Evolutionary conservation across 192 early-diverging fungal species (phyloP), one percentile per base, ranked within the genome.

Genomic region (Coemansia sp.): DNA sequence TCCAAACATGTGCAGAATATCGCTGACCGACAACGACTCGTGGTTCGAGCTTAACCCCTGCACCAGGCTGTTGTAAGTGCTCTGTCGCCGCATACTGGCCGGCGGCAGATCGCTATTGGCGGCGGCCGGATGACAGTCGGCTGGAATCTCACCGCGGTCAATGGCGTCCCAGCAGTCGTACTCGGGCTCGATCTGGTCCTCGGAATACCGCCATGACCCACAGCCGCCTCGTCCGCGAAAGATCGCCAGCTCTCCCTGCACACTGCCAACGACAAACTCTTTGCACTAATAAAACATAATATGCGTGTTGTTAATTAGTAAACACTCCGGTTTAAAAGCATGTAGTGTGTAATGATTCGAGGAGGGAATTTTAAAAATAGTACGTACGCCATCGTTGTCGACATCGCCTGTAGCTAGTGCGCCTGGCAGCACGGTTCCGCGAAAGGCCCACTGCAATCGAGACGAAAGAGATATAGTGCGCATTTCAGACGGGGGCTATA

Each of bases 131-230:
- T 20, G 11, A 14, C 27, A 24, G 6, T 77, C 65, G 4, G 49
- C 4, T 11, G 79, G 70, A n/a, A 76, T 49, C 64, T 82, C 73
- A 2, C 74, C 79, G 40, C 67, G 70, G 59, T 60, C 70, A 0
- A 82, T 74, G 2, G 70, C 79, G 29, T 82, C 79, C 79, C 79
- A 82, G 71, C 79, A 82, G 62, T 82, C 79, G 35, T 66, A 82
- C 58, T 82, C 79, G 6, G 79, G 79, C 66, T 82, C 74, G 6
- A 73, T 71, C 62, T 82, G 79, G 35, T 64, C 71, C 43, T 82
- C 79, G 14, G 79, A 82, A 38, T 70, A 36, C 45, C 57, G 63
- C 79, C 79, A 82, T 12, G 71, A 57, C 19, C 81, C 81, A 47
- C 81, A 77, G 38, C 81, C 81, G 7, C 81, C 81, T 22, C 75